phyloP scores from a whole-genome alignment of 192 early-diverging fungal genomes.

The Coemansia sp. region DNA sequence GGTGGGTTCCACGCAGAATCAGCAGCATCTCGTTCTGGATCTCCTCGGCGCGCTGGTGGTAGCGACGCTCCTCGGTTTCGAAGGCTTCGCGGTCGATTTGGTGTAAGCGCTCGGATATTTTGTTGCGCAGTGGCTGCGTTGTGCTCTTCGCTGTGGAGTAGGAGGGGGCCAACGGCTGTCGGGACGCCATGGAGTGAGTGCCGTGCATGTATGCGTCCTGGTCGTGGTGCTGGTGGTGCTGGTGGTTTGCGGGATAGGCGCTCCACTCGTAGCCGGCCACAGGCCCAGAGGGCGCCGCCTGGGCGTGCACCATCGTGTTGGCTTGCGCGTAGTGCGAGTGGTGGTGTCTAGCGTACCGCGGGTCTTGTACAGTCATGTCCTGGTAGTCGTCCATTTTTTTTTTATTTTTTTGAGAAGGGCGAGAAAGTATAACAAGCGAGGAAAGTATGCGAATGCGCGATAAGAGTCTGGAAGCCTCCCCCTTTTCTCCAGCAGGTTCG shows the following conservation, averaged over 20 bases:
- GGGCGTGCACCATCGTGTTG: slow-evolving; percentile 14
- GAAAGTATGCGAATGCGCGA: not conserved
- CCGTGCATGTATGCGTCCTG: slow-evolving; percentile 13
- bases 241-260: slow-evolving; percentile 18
- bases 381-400: slow-evolving; percentile 35
- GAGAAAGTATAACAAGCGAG: not conserved
- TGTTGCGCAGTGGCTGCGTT: slow-evolving; percentile 41
- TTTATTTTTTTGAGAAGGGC: not conserved
- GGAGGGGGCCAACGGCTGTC: not conserved
- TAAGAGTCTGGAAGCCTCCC: not conserved
- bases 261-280: slow-evolving; percentile 43
- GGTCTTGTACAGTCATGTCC: slow-evolving; percentile 19
- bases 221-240: not conserved
- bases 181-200: not conserved
- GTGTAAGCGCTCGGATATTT: slow-evolving; percentile 45
- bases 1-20: slow-evolving; percentile 62
- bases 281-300: slow-evolving; percentile 11
- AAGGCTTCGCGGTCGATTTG: slow-evolving; percentile 53
- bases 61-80: slow-evolving; percentile 33
- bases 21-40: slow-evolving; percentile 39
- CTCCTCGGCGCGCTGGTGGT: slow-evolving; percentile 48
- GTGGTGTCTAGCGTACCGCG: slow-evolving; percentile 22
- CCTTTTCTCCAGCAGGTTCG: too few relatives aligned
- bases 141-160: slow-evolving; percentile 4
- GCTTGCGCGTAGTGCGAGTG: slow-evolving; percentile 13